Base-by-base conservation (phyloP, 805 yeast species). In the Metschnikowia colocasiae region DNA sequence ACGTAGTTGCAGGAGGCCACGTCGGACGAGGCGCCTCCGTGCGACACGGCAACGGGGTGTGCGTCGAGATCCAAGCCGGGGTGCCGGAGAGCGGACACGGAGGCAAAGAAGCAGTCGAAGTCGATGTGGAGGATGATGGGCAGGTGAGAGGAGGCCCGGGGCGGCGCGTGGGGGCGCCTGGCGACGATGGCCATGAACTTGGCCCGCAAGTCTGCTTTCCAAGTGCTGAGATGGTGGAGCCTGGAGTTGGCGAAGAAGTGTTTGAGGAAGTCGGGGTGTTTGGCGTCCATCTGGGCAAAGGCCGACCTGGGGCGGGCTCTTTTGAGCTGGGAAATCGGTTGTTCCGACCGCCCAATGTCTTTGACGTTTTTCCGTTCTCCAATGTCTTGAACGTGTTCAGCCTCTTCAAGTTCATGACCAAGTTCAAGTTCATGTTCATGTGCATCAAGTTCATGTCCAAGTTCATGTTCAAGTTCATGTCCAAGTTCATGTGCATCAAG, bases 51-150 rank as follows among this genome's bases (percentile, higher is more conserved):
- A 64, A 60, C 84, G 70, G 75, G 84, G 64, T 55, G 68, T 49
- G 37, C 73, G 30, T 56, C 65, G 50, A 79, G 74, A 49, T 79
- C 79, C 15, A 83, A 59, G 2, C 80, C 73, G 0, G 85, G 83
- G 35, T 73, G 68, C 13, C 67, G 71, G 46, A 82, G 65, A 2
- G 87, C 78, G 0, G 97, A 86, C 0, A 85, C 97, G 0, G 95
- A 77, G 2, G 91, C 97, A 66, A 92, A 92, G 59, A 94, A 92
- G 54, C 96, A 89, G 63, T 92, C 99, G 63, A 90, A 92, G 62
- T 92, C 99, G 29, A 92, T 75, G 62, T 92, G 97, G 46, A 91
- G 61, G 8, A 91, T 78, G 1, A 76, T 60, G 4, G 30, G 40
- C 6, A 42, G 40, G 47, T 46, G 55, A 16, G 53, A 39, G 4